Conservation (phyloP, 768 basidiomycete genomes). For the Mycena chlorophos region DNA sequence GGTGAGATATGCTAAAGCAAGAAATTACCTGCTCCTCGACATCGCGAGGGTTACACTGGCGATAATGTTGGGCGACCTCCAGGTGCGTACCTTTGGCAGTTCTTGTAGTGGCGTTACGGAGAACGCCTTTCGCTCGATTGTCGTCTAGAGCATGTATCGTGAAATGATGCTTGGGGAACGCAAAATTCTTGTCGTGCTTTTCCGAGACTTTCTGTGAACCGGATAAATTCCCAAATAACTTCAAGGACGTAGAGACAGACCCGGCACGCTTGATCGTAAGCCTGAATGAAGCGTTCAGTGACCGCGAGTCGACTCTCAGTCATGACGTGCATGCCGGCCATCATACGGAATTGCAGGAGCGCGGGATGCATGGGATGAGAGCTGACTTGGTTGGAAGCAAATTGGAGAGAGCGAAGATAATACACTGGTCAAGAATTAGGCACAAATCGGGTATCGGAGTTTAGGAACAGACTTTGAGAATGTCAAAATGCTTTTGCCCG, state of each 20-base stretch:
- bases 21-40: not conserved
- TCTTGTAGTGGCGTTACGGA: not conserved
- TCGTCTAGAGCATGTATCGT: not conserved
- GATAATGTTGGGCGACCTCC: not conserved
- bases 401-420: not conserved
- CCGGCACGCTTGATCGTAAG: not conserved
- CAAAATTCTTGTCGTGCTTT: not conserved
- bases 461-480: not conserved
- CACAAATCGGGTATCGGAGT: not conserved
- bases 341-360: not conserved
- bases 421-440: not conserved
- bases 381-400: not conserved
- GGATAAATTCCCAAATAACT: not conserved
- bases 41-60: not conserved
- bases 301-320: not conserved
- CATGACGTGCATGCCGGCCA: not conserved
- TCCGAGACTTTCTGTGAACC: not conserved
- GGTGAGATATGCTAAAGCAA: not conserved
- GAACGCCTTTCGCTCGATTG: not conserved
- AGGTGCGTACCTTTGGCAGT: not conserved
- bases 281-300: not conserved
- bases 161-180: not conserved
- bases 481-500: slow-evolving; percentile 2
- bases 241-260: not conserved
- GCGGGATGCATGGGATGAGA: not conserved